Conservation (phyloP, 495 filamentous ascomycete genomes). For the Annulohypoxylon maeteangense region DNA sequence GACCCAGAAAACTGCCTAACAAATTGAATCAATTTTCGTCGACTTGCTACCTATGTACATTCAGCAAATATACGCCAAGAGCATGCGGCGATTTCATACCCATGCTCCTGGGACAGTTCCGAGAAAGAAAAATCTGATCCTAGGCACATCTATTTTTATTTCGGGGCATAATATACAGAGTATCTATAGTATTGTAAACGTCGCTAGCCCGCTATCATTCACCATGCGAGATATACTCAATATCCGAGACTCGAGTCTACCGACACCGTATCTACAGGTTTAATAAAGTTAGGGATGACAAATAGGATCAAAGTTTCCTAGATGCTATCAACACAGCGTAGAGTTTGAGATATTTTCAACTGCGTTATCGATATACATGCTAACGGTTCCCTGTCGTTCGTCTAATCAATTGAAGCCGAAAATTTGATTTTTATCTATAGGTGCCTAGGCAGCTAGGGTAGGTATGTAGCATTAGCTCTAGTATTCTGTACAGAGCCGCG, state of each 20-base stretch:
- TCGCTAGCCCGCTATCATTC: neutral
- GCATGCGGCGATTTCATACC: slow-evolving; percentile 31
- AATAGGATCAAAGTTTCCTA: neutral
- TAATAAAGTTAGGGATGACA: neutral
- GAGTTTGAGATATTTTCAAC: neutral
- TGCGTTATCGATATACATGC: neutral
- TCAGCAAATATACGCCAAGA: slow-evolving; percentile 27
- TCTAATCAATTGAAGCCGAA: too few species aligned
- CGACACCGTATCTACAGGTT: neutral
- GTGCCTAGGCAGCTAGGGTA: too few species aligned
- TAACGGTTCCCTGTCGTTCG: neutral
- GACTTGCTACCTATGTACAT: slow-evolving; percentile 15
- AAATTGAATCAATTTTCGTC: slow-evolving; percentile 9
- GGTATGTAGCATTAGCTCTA: too few species aligned
- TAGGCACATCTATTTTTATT: neutral
- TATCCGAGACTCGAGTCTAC: neutral
- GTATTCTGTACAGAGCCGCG: neutral
- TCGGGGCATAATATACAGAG: too few species aligned
- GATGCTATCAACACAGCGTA: neutral
- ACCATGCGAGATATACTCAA: too few species aligned
- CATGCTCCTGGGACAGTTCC: slow-evolving; percentile 28
- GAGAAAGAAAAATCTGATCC: slow-evolving; percentile 1
- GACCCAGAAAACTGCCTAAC: slow-evolving; percentile 8
- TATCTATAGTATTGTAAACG: neutral
- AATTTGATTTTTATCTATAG: neutral